Base-by-base conservation (phyloP, 1,284 basidiomycete genomes). In the Leccinum fallax region DNA sequence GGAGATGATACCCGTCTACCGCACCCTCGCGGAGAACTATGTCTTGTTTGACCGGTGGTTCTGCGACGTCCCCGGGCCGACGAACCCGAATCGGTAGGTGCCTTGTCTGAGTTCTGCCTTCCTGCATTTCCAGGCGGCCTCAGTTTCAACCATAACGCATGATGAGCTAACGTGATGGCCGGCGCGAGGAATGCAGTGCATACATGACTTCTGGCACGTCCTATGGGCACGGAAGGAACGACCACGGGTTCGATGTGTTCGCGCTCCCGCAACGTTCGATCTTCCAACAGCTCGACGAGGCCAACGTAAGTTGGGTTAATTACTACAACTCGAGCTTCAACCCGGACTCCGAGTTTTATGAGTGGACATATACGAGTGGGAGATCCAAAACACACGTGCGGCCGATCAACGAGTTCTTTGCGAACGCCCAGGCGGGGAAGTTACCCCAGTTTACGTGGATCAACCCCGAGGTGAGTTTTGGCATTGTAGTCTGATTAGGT, bases 291-390 rank as follows among this genome's bases (percentile, higher is more conserved):
- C 63, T 70, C 40, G 71, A 70, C 34, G 71, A 71, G n/a, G 58
- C 61, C 16, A 67, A 73, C 15, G 38, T 73, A 6, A 68, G 67
- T 1, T 70, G 69, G 69, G 32, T 15, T n/a, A 70, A 70, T 40
- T 73, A 73, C 36, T 70, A 73, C 48, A 70, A 70, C 53, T 70
- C 69, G 0, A 70, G 69, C 38, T 70, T 70, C 61, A 64, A 68
- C 32, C 71, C 71, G 0, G 69, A 70, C 4, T 55, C 71, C 19
- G 59, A 66, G 2, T 73, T 70, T 15, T 70, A 70, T 16, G 10
- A 19, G 15, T 70, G 71, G 69, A 70, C 69, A 2, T 36, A 62
- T n/a, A 57, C 60, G 2, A 71, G 57, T 6, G 71, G 71, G n/a
- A 61, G 68, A 36, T 61, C 59, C 1, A 24, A 60, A 8, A 71